Evolutionary conservation across 257 asterid genomes (phyloP).

Genomic region (Solanum stenotomum): DNA sequence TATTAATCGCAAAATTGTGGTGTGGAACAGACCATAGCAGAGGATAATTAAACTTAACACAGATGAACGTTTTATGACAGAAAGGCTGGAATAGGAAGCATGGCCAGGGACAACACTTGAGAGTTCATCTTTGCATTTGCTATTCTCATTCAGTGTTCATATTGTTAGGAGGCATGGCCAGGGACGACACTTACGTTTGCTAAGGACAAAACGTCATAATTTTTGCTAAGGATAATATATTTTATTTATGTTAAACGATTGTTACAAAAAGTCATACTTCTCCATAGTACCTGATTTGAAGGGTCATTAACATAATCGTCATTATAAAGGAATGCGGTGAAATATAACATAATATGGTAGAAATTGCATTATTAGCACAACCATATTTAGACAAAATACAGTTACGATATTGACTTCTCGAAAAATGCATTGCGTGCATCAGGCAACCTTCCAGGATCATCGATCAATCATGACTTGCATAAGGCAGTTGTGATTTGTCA

Average conservation of each 20-base stretch:
- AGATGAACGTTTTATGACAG: neutral
- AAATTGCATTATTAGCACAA: neutral
- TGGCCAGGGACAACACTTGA: neutral
- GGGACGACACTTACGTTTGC: too few species aligned
- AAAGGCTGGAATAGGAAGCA: neutral
- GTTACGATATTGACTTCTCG: neutral
- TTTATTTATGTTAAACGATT: neutral
- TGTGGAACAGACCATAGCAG: neutral
- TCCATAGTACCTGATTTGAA: too few species aligned
- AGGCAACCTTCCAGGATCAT: neutral
- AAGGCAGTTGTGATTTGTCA: neutral
- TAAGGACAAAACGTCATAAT: too few species aligned
- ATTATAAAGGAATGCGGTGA: neutral
- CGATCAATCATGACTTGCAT: neutral
- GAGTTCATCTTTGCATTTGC: neutral
- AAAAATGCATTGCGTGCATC: neutral
- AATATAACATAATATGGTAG: neutral
- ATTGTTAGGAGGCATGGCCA: too few species aligned
- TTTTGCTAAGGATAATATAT: neutral
- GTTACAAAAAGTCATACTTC: neutral
- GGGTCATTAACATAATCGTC: neutral
- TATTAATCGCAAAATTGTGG: neutral
- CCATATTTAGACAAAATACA: neutral
- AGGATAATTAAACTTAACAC: neutral
- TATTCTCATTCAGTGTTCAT: neutral